Conservation (phyloP, 2,329 filamentous ascomycete species). For the Penicillium olsonii region DNA sequence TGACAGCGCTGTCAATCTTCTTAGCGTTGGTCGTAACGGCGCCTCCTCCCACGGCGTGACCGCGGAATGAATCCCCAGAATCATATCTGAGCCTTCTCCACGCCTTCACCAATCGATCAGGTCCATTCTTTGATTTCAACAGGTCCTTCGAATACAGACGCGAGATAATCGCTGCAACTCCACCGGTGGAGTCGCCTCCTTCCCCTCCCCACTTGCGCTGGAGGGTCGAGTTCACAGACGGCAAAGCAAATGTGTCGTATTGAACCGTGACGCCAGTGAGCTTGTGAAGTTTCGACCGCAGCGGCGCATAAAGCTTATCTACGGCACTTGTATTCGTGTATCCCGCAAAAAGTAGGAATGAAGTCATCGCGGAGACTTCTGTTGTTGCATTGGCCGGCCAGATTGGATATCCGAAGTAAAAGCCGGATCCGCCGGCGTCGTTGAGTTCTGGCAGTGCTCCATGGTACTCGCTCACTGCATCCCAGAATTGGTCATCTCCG, state of each 20-base stretch:
- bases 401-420: slow-evolving; percentile 42
- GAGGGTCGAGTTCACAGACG: slow-evolving; percentile 21
- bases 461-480: slow-evolving; percentile 33
- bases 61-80: slow-evolving; percentile 24
- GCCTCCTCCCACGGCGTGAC: slow-evolving; percentile 37
- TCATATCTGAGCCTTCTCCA: slow-evolving; percentile 20
- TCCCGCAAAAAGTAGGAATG: slow-evolving; percentile 26
- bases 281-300: slow-evolving; percentile 18
- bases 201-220: slow-evolving; percentile 21
- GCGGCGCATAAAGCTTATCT: slow-evolving; percentile 18
- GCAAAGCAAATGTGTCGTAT: slow-evolving; percentile 21
- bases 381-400: slow-evolving; percentile 30
- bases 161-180: slow-evolving; percentile 28
- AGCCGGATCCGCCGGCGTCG: slow-evolving; percentile 45
- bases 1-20: slow-evolving; percentile 44
- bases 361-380: slow-evolving; percentile 15
- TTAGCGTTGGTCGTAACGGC: slow-evolving; percentile 38
- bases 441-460: slow-evolving; percentile 47
- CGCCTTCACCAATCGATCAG: slow-evolving; percentile 11
- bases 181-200: slow-evolving; percentile 25
- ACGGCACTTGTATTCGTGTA: slow-evolving; percentile 23
- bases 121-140: slow-evolving; percentile 23
- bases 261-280: slow-evolving; percentile 17
- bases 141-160: slow-evolving; percentile 37
- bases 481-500: slow-evolving; percentile 22